These are phyloP conservation scores for Ophiosphaerella korrae DNA, from an alignment of 2,329 filamentous ascomycete species.

Conservation along the genomic window DNA sequence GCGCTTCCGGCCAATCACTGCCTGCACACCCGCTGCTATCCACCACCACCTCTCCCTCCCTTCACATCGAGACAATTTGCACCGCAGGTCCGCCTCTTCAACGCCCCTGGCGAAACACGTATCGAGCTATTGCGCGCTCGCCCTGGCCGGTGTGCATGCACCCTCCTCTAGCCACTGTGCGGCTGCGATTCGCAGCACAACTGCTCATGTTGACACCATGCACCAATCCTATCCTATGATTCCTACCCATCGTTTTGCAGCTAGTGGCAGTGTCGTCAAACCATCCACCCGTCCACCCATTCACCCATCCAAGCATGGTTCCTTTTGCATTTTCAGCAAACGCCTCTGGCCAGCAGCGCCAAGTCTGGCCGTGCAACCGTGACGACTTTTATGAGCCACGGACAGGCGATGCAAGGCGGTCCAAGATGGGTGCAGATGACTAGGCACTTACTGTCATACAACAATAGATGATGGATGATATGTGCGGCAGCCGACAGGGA, in stretches of 20 bases:
- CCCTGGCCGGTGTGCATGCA: not conserved
- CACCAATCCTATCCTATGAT: not conserved
- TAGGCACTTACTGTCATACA: slow-evolving; percentile 24
- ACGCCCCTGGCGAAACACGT: slow-evolving; percentile 46
- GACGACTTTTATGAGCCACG: slow-evolving; percentile 22
- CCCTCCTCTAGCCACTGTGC: not conserved
- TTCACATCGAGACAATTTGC: slow-evolving; percentile 46
- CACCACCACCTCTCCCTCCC: slow-evolving; percentile 10
- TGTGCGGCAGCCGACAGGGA: slow-evolving; percentile 12
- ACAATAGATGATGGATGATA: slow-evolving; percentile 7
- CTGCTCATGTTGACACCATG: not conserved
- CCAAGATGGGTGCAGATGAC: slow-evolving; percentile 18
- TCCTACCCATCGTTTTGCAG: slow-evolving; percentile 6
- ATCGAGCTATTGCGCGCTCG: slow-evolving; percentile 26
- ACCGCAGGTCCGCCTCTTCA: slow-evolving; percentile 42
- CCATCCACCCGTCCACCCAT: not conserved
- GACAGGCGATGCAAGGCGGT: slow-evolving; percentile 33
- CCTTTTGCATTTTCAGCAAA: slow-evolving; percentile 35
- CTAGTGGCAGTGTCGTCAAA: slow-evolving; percentile 21
- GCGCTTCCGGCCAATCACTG: slow-evolving; percentile 32
- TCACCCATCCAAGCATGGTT: slow-evolving; percentile 14
- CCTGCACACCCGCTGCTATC: slow-evolving; percentile 24
- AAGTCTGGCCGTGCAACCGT: slow-evolving; percentile 41
- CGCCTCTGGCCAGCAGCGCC: slow-evolving; percentile 23
- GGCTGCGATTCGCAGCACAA: slow-evolving; percentile 12